Evolutionary conservation across 768 basidiomycete species (phyloP).

Genomic region (Russula earlei): DNA sequence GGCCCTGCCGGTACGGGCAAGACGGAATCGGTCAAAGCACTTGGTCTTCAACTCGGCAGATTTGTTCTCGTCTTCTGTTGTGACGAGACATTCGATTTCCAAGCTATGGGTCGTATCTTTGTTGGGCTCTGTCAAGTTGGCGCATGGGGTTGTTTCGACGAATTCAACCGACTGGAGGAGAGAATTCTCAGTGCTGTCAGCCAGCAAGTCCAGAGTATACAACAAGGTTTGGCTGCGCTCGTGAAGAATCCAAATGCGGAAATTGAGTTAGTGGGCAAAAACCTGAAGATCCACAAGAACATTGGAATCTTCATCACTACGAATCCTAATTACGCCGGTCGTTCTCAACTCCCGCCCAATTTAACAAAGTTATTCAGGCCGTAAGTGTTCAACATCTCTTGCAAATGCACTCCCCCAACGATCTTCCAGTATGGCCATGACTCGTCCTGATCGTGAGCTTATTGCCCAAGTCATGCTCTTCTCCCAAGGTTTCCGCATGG

Average conservation of each 20-base stretch:
- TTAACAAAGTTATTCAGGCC: conserved; percentile 89
- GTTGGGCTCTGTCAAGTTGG: conserved; percentile 98
- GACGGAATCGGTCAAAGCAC: conserved; percentile 98
- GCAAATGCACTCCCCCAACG: background rate
- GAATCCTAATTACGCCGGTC: conserved; percentile 97
- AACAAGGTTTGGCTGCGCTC: conserved; percentile 82
- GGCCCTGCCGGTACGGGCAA: conserved; percentile 96
- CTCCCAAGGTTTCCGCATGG: conserved; percentile 98
- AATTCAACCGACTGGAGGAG: conserved; percentile 97
- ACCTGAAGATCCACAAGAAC: conserved; percentile 83
- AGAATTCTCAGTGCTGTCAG: conserved; percentile 96
- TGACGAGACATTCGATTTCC: conserved; percentile 99
- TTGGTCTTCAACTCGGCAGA: conserved; percentile 93
- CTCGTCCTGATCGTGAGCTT: conserved; percentile 92
- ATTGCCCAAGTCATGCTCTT: conserved; percentile 99
- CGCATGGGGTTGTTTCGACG: conserved; percentile 98
- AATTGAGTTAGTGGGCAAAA: conserved; percentile 94
- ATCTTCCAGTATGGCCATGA: conserved; percentile 87
- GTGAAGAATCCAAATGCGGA: conserved; percentile 80
- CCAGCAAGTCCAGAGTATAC: conserved; percentile 97
- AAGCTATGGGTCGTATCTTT: conserved; percentile 99
- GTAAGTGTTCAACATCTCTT: conserved; percentile 36
- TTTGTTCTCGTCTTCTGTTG: conserved; percentile 99
- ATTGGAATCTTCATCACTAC: conserved; percentile 99
- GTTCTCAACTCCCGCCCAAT: conserved; percentile 82